Evolutionary conservation across 371 early-diverging fungal genomes (phyloP).

Genomic region (Rhizomucor pusillus): DNA sequence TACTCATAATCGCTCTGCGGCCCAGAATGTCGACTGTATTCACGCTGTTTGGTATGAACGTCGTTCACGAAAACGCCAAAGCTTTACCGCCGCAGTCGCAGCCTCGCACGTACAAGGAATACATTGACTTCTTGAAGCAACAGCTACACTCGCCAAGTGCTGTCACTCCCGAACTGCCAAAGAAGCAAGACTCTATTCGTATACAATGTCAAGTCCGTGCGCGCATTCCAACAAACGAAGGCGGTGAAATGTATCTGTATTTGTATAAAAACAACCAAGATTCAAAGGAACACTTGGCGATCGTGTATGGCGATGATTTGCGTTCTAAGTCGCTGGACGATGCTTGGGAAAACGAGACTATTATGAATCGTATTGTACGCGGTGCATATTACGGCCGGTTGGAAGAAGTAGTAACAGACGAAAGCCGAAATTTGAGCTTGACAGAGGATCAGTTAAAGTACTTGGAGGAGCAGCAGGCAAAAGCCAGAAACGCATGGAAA

Average conservation of each 20-base stretch:
- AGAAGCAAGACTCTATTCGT: conserved; percentile 20
- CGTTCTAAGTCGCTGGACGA: conserved; percentile 68
- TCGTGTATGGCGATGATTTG: conserved; percentile 87
- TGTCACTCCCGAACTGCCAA: conserved; percentile 36
- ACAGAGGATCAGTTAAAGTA: conserved; percentile 34
- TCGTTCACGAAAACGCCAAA: conserved; percentile 27
- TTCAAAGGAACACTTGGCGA: conserved; percentile 88
- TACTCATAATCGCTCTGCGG: too few relatives aligned
- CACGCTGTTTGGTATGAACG: conserved; percentile 53
- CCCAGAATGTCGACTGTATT: conserved; percentile 30
- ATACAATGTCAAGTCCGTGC: conserved; percentile 78
- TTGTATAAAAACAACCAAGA: conserved; percentile 86
- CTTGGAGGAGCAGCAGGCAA: conserved; percentile 37
- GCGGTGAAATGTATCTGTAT: conserved; percentile 82
- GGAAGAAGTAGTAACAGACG: conserved; percentile 47
- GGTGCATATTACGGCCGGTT: conserved; percentile 74
- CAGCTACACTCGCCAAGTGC: conserved; percentile 46
- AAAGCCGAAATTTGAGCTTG: conserved; percentile 28
- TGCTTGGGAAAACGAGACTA: conserved; percentile 68
- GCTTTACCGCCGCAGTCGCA: conserved; percentile 9
- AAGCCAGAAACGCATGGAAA: conserved; percentile 30
- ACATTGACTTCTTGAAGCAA: conserved; percentile 43
- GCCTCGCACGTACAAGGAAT: conserved; percentile 42
- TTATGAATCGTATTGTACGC: conserved; percentile 73
- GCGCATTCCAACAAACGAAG: conserved; percentile 81